Conservation (phyloP, 2,329 filamentous ascomycete genomes). For the Pseudopithomyces maydicus region DNA sequence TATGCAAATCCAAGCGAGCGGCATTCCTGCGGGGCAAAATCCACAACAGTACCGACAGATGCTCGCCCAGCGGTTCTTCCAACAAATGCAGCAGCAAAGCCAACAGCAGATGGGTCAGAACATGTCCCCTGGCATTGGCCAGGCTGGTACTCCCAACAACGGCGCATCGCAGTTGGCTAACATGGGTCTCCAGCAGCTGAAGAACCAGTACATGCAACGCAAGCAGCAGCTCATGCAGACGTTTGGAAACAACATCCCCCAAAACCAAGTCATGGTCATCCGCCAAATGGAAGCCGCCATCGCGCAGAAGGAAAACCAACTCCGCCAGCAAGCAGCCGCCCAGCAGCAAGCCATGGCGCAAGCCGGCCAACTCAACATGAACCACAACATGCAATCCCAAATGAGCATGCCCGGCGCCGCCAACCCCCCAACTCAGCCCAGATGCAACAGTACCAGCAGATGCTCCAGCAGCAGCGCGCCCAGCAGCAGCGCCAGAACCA, state of each 20-base stretch:
- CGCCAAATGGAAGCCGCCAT: slow-evolving; percentile 37
- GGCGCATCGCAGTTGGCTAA: slow-evolving; percentile 29
- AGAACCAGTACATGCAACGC: slow-evolving; percentile 28
- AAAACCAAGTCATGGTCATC: slow-evolving; percentile 29
- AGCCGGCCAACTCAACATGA: slow-evolving; percentile 23
- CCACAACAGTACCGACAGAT: slow-evolving; percentile 30
- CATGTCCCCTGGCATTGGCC: slow-evolving; percentile 24
- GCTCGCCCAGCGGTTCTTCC: slow-evolving; percentile 32
- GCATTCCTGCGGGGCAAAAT: slow-evolving; percentile 36
- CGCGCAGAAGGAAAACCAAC: slow-evolving; percentile 18
- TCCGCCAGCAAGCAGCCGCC: slow-evolving; percentile 23
- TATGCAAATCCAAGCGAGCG: slow-evolving; percentile 39
- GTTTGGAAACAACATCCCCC: slow-evolving; percentile 31
- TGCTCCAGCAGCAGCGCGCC: slow-evolving; percentile 40
- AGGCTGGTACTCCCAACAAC: slow-evolving; percentile 27
- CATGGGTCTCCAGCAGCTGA: slow-evolving; percentile 34
- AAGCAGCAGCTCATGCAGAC: slow-evolving; percentile 30
- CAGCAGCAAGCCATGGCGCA: slow-evolving; percentile 20
- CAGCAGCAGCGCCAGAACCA: slow-evolving; percentile 42
- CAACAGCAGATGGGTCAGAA: slow-evolving; percentile 31
- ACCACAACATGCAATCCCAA: slow-evolving; percentile 23
- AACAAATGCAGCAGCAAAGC: slow-evolving; percentile 29
- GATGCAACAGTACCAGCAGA: slow-evolving; percentile 41
- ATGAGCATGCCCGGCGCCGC: slow-evolving; percentile 18
- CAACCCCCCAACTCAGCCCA: slow-evolving; percentile 29